A percentile compares a stretch with the other conserved stretches of the same genome.
These are phyloP conservation scores for Starmera quercuum DNA, from an alignment of 805 yeast species.

Conservation along the genomic window DNA sequence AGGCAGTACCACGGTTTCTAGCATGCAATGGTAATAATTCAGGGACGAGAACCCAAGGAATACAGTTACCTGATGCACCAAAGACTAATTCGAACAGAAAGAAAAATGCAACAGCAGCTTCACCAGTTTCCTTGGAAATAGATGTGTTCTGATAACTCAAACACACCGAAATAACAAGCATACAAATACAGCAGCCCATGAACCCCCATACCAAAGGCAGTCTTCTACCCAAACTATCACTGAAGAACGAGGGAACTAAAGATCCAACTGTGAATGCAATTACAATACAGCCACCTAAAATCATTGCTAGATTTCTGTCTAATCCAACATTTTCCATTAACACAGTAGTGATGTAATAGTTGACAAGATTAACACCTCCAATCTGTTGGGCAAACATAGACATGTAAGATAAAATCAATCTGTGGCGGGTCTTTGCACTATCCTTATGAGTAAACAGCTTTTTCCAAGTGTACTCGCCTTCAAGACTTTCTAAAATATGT, in stretches of 20 bases:
- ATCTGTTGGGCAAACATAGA: slow-evolving; percentile 66
- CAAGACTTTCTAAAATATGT: slow-evolving; percentile 34
- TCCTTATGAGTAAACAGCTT: slow-evolving; percentile 15
- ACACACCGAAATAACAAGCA: slow-evolving; percentile 1
- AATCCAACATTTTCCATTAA: slow-evolving; percentile 44
- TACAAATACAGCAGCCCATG: slow-evolving; percentile 1
- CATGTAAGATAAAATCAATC: slow-evolving; percentile 56
- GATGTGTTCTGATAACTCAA: slow-evolving; percentile 17
- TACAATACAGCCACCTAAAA: slow-evolving; percentile 43
- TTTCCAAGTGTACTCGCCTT: slow-evolving; percentile 28
- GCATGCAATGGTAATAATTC: slow-evolving; percentile 54
- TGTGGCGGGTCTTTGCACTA: slow-evolving; percentile 51
- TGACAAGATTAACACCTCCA: slow-evolving; percentile 66
- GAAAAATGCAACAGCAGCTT: slow-evolving; percentile 56
- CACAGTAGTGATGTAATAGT: slow-evolving; percentile 54
- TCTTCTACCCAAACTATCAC: slow-evolving; percentile 54
- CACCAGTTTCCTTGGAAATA: slow-evolving; percentile 34
- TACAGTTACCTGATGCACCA: slow-evolving; percentile 37
- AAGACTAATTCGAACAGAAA: slow-evolving; percentile 42
- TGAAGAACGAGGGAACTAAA: slow-evolving; percentile 50
- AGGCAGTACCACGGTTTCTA: slow-evolving; percentile 54
- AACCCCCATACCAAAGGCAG: slow-evolving; percentile 20
- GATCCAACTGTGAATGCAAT: slow-evolving; percentile 20
- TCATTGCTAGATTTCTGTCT: slow-evolving; percentile 43
- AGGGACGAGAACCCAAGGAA: slow-evolving; percentile 61